Percentiles rank a stretch among this genome's conserved stretches.
phyloP scores from a whole-genome alignment of 192 early-diverging fungal genomes.

The Backusella liffmaniae region DNA sequence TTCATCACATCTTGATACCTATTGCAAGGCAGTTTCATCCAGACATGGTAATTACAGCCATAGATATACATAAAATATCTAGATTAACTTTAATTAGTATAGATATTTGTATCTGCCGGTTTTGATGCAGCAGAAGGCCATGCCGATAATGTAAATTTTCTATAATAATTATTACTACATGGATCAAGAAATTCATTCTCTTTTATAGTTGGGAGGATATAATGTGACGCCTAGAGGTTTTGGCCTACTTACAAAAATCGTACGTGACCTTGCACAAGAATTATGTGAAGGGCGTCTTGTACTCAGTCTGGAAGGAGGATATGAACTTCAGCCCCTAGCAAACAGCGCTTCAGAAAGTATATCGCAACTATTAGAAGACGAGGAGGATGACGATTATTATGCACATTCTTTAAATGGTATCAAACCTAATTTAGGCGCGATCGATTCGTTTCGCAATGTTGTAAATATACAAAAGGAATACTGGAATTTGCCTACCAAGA shows the following conservation, averaged over 20 bases:
- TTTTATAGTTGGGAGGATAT: conserved; percentile 61
- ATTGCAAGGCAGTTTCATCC: conserved; percentile 71
- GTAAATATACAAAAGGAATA: conserved; percentile 42
- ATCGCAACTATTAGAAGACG: conserved; percentile 38
- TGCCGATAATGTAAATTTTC: conserved; percentile 47
- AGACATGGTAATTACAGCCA: conserved; percentile 54
- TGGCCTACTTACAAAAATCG: conserved; percentile 63
- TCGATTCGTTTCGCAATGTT: conserved; percentile 37
- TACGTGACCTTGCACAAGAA: conserved; percentile 56
- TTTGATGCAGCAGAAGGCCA: conserved; percentile 77
- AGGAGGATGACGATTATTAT: conserved; percentile 35
- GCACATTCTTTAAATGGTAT: conserved; percentile 44
- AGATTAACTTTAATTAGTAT: neutral
- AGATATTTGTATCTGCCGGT: conserved; percentile 64
- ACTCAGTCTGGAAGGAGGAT: conserved; percentile 63
- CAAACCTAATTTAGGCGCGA: conserved; percentile 46
- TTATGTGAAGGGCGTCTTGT: conserved; percentile 57
- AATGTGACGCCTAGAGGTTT: conserved; percentile 65
- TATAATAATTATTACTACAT: too few relatives aligned
- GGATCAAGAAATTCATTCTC: neutral
- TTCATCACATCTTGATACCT: conserved; percentile 64
- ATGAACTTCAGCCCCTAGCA: conserved; percentile 47
- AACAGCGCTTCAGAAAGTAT: conserved; percentile 41
- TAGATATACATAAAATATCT: neutral
- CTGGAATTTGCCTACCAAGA: conserved; percentile 46